Evolutionary conservation across 169 alveolate species (phyloP).

Genomic region (Eimeria tenella): DNA sequence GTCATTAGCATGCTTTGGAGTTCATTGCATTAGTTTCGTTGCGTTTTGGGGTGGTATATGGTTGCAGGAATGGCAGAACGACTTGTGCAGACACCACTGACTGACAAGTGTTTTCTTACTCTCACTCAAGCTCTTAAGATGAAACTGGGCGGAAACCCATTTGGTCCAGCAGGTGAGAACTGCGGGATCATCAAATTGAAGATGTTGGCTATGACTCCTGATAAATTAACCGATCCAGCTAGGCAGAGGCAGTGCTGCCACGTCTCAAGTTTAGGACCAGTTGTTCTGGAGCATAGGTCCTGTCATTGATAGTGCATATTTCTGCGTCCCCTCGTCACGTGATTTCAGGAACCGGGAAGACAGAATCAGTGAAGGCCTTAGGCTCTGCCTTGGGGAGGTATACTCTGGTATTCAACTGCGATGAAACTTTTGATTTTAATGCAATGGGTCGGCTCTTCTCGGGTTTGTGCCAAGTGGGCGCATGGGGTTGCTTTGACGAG

Average conservation of each 20-base stretch:
- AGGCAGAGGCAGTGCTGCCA: not conserved
- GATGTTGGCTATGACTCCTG: not conserved
- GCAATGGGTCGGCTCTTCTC: constrained; percentile 97
- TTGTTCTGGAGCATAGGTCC: too few species aligned
- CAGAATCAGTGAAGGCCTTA: constrained; percentile 99
- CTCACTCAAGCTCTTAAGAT: constrained; percentile 97
- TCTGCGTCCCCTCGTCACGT: not conserved
- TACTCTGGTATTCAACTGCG: constrained; percentile 98
- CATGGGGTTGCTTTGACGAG: constrained; percentile 99
- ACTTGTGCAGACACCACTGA: constrained; percentile 98
- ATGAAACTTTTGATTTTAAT: constrained; percentile 97
- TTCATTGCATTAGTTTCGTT: too few species aligned
- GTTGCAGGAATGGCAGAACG: constrained; percentile 88
- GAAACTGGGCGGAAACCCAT: constrained; percentile 98
- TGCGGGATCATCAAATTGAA: too few species aligned
- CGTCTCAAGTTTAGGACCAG: not conserved
- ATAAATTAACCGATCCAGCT: not conserved
- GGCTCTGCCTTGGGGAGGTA: constrained; percentile 97
- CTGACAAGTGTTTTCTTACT: constrained; percentile 98
- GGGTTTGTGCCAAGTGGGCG: constrained; percentile 96
- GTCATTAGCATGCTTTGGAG: too few species aligned
- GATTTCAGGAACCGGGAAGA: constrained; percentile 98
- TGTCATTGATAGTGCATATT: not conserved
- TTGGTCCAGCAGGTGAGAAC: constrained; percentile 98
- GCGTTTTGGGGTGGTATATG: not conserved